A percentile compares a stretch with the other conserved stretches of the same genome.
phyloP scores from a whole-genome alignment of 441 rosid species.

The Metrosideros polymorpha region DNA sequence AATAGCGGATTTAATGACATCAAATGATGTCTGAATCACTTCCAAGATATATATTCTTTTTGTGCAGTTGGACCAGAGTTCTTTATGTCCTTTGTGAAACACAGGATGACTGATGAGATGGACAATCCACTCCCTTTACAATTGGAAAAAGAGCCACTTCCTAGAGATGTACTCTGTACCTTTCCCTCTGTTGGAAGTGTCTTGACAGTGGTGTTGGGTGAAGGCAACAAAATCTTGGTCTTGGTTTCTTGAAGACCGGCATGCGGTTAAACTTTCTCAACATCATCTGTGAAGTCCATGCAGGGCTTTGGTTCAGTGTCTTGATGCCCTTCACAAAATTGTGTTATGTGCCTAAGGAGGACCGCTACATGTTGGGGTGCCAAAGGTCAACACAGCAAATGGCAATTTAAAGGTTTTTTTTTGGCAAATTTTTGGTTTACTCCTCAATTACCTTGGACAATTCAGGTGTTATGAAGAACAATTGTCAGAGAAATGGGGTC shows the following conservation, averaged over 20 bases:
- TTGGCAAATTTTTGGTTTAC: neutral
- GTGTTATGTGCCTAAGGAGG: conserved; percentile 26
- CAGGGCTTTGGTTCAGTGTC: conserved; percentile 59
- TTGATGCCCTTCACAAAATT: conserved; percentile 38
- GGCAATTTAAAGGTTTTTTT: neutral
- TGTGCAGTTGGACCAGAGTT: neutral
- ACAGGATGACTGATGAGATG: conserved; percentile 41
- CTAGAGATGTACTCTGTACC: conserved; percentile 44
- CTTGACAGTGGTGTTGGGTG: conserved; percentile 38
- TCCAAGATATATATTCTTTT: neutral
- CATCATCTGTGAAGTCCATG: conserved; percentile 44
- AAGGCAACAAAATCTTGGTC: conserved; percentile 17
- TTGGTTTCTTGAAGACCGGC: conserved; percentile 35
- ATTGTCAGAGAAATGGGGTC: conserved; percentile 25
- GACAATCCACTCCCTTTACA: conserved; percentile 40
- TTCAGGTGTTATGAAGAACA: conserved; percentile 47
- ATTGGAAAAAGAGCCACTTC: conserved; percentile 32
- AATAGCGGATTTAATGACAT: neutral
- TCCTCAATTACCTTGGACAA: neutral
- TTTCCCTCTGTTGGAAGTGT: conserved; percentile 77
- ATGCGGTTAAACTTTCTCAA: conserved; percentile 54
- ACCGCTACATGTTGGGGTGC: conserved; percentile 20
- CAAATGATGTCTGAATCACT: neutral
- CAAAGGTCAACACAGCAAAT: conserved; percentile 32
- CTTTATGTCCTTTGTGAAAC: neutral